phyloP scores from a whole-genome alignment of 2,329 filamentous ascomycete species.

The Decorospora gaudefroyi region DNA sequence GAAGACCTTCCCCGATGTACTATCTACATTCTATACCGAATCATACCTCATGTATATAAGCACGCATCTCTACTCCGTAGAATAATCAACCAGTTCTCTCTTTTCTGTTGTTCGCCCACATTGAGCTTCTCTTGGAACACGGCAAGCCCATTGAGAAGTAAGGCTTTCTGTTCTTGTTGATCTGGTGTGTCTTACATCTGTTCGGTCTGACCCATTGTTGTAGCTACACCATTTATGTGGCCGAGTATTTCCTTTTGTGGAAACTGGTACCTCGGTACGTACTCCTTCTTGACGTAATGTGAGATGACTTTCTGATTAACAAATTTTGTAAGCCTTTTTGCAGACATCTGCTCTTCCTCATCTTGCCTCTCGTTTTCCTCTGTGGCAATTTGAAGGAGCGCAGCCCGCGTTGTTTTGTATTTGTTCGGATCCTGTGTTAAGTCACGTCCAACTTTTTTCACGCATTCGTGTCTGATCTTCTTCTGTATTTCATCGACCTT shows the following conservation, averaged over 20 bases:
- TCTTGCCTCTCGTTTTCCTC: neutral
- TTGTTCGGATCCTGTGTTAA: neutral
- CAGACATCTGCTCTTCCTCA: neutral
- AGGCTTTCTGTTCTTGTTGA: neutral
- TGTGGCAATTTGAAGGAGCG: neutral
- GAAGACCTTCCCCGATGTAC: too few relatives aligned
- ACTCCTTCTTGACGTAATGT: neutral
- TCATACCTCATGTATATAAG: slow-evolving; percentile 3
- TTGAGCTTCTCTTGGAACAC: neutral
- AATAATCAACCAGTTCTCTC: slow-evolving; percentile 2
- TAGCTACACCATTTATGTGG: neutral
- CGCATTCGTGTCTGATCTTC: neutral
- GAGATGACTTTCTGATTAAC: neutral
- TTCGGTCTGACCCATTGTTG: neutral
- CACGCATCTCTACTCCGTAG: slow-evolving; percentile 3
- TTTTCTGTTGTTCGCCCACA: slow-evolving; percentile 1
- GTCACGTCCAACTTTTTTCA: neutral
- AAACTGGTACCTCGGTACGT: neutral
- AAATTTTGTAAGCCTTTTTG: neutral
- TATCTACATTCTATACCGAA: too few relatives aligned
- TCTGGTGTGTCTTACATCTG: neutral
- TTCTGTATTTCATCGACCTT: neutral
- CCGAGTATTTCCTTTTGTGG: neutral
- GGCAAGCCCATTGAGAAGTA: neutral
- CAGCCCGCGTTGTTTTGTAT: neutral